Evolutionary conservation across 2,329 filamentous ascomycete species (phyloP).

Genomic region (Chrysoporthe cubensis): DNA sequence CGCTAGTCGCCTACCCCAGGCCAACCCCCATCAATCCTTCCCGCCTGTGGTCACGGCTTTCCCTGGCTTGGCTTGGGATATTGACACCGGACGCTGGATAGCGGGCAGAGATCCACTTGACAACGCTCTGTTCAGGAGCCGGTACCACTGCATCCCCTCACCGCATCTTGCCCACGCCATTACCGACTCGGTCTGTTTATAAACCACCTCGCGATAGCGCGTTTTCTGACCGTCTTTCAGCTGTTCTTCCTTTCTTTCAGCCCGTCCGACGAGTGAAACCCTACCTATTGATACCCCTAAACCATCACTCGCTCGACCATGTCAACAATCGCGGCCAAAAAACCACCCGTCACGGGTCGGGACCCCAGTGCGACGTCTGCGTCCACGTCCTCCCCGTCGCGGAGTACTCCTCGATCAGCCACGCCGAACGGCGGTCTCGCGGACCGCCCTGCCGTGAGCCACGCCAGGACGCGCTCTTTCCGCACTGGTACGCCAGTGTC

Average conservation of each 20-base stretch:
- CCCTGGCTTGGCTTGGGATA: not conserved
- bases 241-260: constrained; percentile 12
- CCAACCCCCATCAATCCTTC: not conserved
- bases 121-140: constrained; percentile 24
- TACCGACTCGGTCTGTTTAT: constrained; percentile 23
- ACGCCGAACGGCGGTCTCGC: constrained; percentile 51
- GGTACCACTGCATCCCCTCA: constrained; percentile 28
- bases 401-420: constrained; percentile 49
- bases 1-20: constrained; percentile 25
- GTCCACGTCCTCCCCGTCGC: constrained; percentile 43
- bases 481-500: constrained; percentile 70
- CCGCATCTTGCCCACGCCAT: constrained; percentile 28
- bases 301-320: constrained; percentile 39
- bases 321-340: constrained; percentile 57
- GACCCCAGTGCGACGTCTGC: constrained; percentile 43
- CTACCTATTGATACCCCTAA: constrained; percentile 9
- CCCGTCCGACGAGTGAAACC: constrained; percentile 17
- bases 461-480: constrained; percentile 59
- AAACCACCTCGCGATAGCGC: constrained; percentile 25
- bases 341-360: constrained; percentile 53
- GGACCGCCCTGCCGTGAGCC: constrained; percentile 43
- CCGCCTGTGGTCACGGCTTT: constrained; percentile 1
- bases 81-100: constrained; percentile 10
- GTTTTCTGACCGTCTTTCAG: constrained; percentile 21
- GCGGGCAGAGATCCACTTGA: constrained; percentile 24